Conservation (phyloP, 495 filamentous ascomycete species). For the Haplographium delicatum region DNA sequence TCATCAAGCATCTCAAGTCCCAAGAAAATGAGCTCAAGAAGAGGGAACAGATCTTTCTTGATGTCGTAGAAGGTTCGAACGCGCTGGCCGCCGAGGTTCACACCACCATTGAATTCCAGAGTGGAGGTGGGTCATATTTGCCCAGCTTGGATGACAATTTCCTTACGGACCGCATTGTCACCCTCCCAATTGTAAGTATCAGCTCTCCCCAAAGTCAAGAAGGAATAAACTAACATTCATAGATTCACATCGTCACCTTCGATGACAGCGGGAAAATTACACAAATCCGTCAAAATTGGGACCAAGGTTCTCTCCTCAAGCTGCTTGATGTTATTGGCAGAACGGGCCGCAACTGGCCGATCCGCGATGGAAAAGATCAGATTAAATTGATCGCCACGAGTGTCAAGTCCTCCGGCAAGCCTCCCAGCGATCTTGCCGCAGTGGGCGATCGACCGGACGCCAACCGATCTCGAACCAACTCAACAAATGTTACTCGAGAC, state of each 20-base stretch:
- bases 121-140: slow-evolving; percentile 79
- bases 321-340: slow-evolving; percentile 90
- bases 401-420: slow-evolving; percentile 33
- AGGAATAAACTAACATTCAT: slow-evolving; percentile 28
- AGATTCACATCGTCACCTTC: slow-evolving; percentile 91
- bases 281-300: slow-evolving; percentile 87
- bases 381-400: slow-evolving; percentile 60
- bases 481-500: slow-evolving; percentile 48
- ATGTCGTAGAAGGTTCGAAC: slow-evolving; percentile 62
- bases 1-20: slow-evolving; percentile 69
- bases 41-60: slow-evolving; percentile 69
- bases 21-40: slow-evolving; percentile 68
- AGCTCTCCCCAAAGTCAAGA: neutral
- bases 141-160: slow-evolving; percentile 94
- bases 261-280: slow-evolving; percentile 68
- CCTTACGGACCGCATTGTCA: slow-evolving; percentile 73
- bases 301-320: slow-evolving; percentile 89
- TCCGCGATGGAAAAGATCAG: slow-evolving; percentile 85
- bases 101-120: slow-evolving; percentile 75
- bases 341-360: slow-evolving; percentile 86
- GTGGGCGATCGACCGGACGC: slow-evolving; percentile 16
- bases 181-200: slow-evolving; percentile 70
- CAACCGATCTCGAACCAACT: slow-evolving; percentile 39
- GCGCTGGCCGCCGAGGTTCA: slow-evolving; percentile 72
- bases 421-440: slow-evolving; percentile 7